Evolutionary conservation across 1,284 basidiomycete genomes (phyloP), one percentile per base, ranked within the genome.

Genomic region (Naganishia sp.): DNA sequence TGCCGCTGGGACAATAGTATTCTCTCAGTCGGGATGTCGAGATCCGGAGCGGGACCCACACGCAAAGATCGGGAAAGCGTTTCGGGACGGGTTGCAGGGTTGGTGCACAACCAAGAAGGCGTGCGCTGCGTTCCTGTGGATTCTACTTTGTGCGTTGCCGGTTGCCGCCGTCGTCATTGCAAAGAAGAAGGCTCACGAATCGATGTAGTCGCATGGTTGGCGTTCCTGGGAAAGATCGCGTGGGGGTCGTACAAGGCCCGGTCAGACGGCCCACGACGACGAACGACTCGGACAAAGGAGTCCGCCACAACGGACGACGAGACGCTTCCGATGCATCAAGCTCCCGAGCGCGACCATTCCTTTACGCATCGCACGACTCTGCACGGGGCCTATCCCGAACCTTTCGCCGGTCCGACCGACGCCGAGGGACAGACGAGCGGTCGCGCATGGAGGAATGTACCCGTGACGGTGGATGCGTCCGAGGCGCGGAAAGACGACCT

Each of bases 51-150:
- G 88, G 13, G 90, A 91, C 71, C 90, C 90, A 1, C 82, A 90
- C 73, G 84, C 86, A 2, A 82, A n/a, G 18, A 83, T 85, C n/a
- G 90, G 90, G 10, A 83, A 87, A 56, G 83, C 80, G 63, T 95
- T 88, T 77, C 85, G 84, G 71, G 82, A 83, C 13, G 90, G 82
- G 7, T 81, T 95, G 6, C 76, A 83, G 13, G 85, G 88, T 0
- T 94, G 90, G 89, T 95, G 92, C 78, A 86, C 83, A 69, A 94
- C 92, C 7, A 94, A 94, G 81, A 92, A 91, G 74, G 92, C 92
- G 3, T 89, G 85, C 0, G 85, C 85, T 7, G 85, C 93, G 62
- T 94, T 95, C 79, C 88, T 92, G 75, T 94, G 92, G 92, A 17
- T 67, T 11, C 21, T 63, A 28, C 17, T 67, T n/a, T 53, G 66